A percentile compares a stretch with the other conserved stretches of the same genome.
phyloP scores from a whole-genome alignment of 352 stramenopile genomes.

The Pythium phragmiticola region DNA sequence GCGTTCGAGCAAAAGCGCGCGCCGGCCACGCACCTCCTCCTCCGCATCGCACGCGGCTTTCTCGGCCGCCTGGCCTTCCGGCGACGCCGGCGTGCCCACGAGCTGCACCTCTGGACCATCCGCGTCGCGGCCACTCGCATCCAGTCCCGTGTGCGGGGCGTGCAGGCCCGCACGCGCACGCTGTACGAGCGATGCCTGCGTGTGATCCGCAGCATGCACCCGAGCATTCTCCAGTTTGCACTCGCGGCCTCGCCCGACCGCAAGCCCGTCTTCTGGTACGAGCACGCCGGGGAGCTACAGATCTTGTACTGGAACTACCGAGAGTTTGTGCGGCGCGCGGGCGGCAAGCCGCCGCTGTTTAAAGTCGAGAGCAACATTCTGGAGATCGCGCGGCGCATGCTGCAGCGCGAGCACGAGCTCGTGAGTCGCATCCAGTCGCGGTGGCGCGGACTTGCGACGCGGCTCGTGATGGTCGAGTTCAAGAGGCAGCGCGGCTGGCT shows the following conservation, averaged over 20 bases:
- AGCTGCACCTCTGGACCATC: constrained; percentile 54
- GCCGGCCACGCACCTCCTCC: constrained; percentile 51
- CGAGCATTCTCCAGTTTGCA: constrained; percentile 46
- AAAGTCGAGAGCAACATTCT: constrained; percentile 76
- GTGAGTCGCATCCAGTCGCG: constrained; percentile 70
- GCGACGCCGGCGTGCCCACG: constrained; percentile 38
- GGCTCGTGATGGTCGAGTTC: constrained; percentile 61
- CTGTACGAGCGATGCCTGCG: constrained; percentile 69
- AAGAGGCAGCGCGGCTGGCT: constrained; percentile 66
- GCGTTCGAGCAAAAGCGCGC: constrained; percentile 58
- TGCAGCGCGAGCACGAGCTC: constrained; percentile 57
- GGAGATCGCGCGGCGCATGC: constrained; percentile 65
- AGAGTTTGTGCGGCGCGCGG: constrained; percentile 67
- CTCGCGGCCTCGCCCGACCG: constrained; percentile 34
- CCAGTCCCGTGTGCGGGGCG: constrained; percentile 55
- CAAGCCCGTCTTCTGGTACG: constrained; percentile 77
- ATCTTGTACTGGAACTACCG: constrained; percentile 78
- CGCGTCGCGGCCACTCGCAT: constrained; percentile 51
- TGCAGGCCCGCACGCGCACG: constrained; percentile 51
- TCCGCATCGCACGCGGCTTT: constrained; percentile 64
- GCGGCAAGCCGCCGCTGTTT: constrained; percentile 53
- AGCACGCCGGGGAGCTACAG: constrained; percentile 50
- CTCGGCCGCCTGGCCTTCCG: constrained; percentile 58
- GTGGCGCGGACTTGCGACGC: constrained; percentile 63
- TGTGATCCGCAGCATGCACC: constrained; percentile 56